phyloP scores from a whole-genome alignment of 2,329 filamentous ascomycete genomes.

The Ambrosiella xylebori region DNA sequence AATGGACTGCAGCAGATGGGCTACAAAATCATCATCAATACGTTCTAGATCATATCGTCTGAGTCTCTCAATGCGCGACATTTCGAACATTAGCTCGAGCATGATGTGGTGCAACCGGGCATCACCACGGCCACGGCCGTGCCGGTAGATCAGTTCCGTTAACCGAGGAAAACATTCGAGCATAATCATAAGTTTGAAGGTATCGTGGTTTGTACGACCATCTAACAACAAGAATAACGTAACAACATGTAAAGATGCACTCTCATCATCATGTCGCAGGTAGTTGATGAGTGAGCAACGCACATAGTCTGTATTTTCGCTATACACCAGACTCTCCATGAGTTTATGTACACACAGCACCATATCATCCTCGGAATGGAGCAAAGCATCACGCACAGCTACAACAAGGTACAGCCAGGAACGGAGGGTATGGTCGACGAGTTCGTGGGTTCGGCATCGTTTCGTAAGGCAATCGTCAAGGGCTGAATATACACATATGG shows the following conservation, averaged over 20 bases:
- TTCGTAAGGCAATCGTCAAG: conserved; percentile 29
- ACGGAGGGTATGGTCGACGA: conserved; percentile 71
- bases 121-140: conserved; percentile 11
- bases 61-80: conserved; percentile 79
- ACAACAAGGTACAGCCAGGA: conserved; percentile 67
- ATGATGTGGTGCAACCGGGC: conserved; percentile 59
- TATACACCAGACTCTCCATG: conserved; percentile 58
- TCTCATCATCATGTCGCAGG: conserved; percentile 75
- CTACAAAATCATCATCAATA: conserved; percentile 66
- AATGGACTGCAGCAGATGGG: conserved; percentile 70
- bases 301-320: conserved; percentile 64
- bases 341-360: conserved; percentile 65
- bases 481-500: conserved; percentile 21
- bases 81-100: conserved; percentile 85
- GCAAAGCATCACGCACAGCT: conserved; percentile 56
- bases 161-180: conserved; percentile 73
- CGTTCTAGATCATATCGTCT: conserved; percentile 58
- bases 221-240: conserved; percentile 75
- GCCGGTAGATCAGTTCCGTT: conserved; percentile 50
- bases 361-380: conserved; percentile 62
- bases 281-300: conserved; percentile 86
- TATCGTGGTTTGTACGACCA: conserved; percentile 57
- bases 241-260: conserved; percentile 62
- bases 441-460: conserved; percentile 34
- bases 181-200: conserved; percentile 73